Conservation (phyloP, 306 rosid species). For the Quercus bicolor region DNA sequence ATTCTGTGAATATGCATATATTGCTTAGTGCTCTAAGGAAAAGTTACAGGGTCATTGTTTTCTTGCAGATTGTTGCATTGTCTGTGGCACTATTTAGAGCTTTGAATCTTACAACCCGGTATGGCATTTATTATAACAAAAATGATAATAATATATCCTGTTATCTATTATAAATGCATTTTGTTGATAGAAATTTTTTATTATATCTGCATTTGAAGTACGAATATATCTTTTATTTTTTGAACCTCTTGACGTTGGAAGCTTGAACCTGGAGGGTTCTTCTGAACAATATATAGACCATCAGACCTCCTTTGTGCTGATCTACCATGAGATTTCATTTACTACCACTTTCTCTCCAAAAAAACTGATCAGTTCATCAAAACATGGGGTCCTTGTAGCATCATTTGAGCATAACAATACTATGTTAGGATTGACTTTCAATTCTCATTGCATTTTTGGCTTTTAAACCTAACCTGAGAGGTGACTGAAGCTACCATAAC, state of each 20-base stretch:
- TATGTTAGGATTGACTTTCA: neutral
- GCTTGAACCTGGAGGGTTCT: neutral
- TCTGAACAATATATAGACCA: neutral
- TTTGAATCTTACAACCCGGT: constrained; percentile 76
- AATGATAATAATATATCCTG: constrained; percentile 8
- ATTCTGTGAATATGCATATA: neutral
- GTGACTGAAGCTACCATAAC: neutral
- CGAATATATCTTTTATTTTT: neutral
- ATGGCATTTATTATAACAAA: constrained; percentile 18
- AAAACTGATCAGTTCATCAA: neutral
- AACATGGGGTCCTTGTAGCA: neutral
- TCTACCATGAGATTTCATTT: neutral
- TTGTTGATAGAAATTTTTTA: neutral
- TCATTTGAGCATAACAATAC: neutral
- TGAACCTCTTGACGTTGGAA: neutral
- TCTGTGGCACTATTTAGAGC: constrained; percentile 87
- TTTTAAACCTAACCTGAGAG: neutral
- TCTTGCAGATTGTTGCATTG: constrained; percentile 81
- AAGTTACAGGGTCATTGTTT: constrained; percentile 6
- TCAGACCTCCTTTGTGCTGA: neutral
- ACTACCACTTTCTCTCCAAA: neutral
- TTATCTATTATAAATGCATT: constrained; percentile 16
- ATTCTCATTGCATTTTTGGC: neutral
- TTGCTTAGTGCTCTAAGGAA: constrained; percentile 12
- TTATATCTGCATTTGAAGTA: neutral